Conservation (phyloP, 2,329 filamentous ascomycete species). For the Incumbomyces delicatus region DNA sequence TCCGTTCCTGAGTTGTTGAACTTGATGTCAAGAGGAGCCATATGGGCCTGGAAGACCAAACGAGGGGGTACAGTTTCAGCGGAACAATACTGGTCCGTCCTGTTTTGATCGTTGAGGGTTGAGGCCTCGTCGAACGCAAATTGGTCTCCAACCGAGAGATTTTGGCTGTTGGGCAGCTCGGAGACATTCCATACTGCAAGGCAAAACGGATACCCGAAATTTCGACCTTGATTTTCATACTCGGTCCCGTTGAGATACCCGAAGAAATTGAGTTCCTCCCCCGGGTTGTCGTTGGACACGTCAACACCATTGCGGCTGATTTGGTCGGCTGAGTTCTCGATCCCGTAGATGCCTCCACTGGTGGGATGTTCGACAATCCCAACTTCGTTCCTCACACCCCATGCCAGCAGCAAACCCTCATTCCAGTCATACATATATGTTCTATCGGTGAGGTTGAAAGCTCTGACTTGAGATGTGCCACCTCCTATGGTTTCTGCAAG, state of each 20-base stretch:
- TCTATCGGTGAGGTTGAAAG: slow-evolving; percentile 43
- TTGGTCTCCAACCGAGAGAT: slow-evolving; percentile 37
- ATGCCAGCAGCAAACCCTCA: slow-evolving; percentile 45
- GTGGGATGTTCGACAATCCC: slow-evolving; percentile 49
- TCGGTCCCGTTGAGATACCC: slow-evolving; percentile 49
- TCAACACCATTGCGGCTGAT: slow-evolving; percentile 49
- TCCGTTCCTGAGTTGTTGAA: slow-evolving; percentile 50
- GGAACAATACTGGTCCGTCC: slow-evolving; percentile 34
- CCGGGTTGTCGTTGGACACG: slow-evolving; percentile 59
- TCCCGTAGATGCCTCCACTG: slow-evolving; percentile 42
- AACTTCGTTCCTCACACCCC: slow-evolving; percentile 65
- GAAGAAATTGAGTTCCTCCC: slow-evolving; percentile 64
- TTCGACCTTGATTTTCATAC: slow-evolving; percentile 30
- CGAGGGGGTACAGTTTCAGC: slow-evolving; percentile 34
- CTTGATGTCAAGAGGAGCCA: slow-evolving; percentile 61
- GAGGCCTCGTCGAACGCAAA: slow-evolving; percentile 36
- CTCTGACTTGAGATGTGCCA: slow-evolving; percentile 59
- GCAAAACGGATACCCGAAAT: slow-evolving; percentile 64
- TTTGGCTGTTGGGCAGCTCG: slow-evolving; percentile 38
- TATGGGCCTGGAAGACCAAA: slow-evolving; percentile 56
- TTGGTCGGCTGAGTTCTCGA: slow-evolving; percentile 64
- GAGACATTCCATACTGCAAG: slow-evolving; percentile 55
- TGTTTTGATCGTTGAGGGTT: slow-evolving; percentile 36
- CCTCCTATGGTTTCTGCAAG: slow-evolving; percentile 41
- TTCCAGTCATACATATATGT: slow-evolving; percentile 37